A percentile compares a stretch with the other conserved stretches of the same genome.
Conservation (phyloP, 805 yeast genomes). For the Cyberlindnera saturnus region DNA sequence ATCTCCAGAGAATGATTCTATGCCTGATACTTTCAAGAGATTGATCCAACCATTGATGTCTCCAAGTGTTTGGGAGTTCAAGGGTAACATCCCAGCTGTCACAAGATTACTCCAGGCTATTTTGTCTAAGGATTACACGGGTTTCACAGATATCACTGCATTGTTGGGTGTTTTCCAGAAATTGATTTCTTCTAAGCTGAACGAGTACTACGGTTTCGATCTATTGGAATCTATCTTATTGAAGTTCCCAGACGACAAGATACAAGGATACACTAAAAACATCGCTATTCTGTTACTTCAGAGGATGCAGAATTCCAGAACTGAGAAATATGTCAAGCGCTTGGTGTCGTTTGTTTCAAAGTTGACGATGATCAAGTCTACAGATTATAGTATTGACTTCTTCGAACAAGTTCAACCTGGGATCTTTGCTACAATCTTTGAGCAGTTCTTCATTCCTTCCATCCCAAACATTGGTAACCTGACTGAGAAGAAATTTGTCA, state of each 20-base stretch:
- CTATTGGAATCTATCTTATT: constrained; percentile 64
- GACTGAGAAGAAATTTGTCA: constrained; percentile 48
- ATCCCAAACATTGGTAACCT: constrained; percentile 42
- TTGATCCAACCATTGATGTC: constrained; percentile 77
- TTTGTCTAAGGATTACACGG: constrained; percentile 31
- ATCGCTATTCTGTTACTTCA: constrained; percentile 73
- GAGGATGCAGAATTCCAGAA: constrained; percentile 72
- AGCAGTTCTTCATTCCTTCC: constrained; percentile 34
- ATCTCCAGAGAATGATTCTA: constrained; percentile 38
- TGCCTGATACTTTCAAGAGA: constrained; percentile 62
- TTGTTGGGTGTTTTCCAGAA: constrained; percentile 96
- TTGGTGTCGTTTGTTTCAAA: constrained; percentile 59
- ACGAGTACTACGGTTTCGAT: constrained; percentile 83
- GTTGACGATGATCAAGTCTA: constrained; percentile 38
- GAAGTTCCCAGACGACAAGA: constrained; percentile 41
- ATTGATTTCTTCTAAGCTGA: constrained; percentile 74
- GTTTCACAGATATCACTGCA: constrained; percentile 55
- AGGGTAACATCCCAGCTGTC: constrained; percentile 91
- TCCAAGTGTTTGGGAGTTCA: constrained; percentile 89
- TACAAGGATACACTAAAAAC: constrained; percentile 57
- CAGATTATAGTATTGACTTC: constrained; percentile 53
- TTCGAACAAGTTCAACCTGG: constrained; percentile 68
- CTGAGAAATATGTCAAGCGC: constrained; percentile 73
- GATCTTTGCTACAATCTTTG: constrained; percentile 45
- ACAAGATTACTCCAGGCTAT: constrained; percentile 73